Base-by-base conservation (phyloP, 2,329 filamentous ascomycete genomes). In the Pseudocercospora cruenta region DNA sequence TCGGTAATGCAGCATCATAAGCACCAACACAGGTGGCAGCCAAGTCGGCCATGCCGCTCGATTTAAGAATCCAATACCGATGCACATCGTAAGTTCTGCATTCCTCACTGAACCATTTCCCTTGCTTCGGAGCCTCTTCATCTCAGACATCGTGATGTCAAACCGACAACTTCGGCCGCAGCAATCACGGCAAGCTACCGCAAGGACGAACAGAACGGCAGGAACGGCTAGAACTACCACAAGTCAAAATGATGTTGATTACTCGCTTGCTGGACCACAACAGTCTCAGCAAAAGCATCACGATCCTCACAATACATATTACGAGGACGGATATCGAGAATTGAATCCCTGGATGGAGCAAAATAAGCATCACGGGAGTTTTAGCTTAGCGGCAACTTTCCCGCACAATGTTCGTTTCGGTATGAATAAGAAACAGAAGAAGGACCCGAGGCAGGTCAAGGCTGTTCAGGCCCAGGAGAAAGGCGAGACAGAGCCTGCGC, bases 241-340 rank as follows among this genome's bases (percentile, higher is more conserved):
- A n/a, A 62, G 49, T 59, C 62, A 62, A 53, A 53, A 26, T 53
- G 65, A 67, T 67, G 64, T 59, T 62, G 62, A 62, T 19, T 69
- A 71, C 54, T 65, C 58, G 53, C 62, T 71, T 21, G 69, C 69
- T 16, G 69, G 69, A 6, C 68, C 66, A 19, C 49, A 62, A 33
- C 53, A 33, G 1, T 28, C 55, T 26, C 60, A 60, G 19, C 49
- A 53, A 39, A 59, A 49, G 19, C 55, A 31, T 16, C 33, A 31
- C 26, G 70, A 71, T 51, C 67, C 67, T 19, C 71, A 77, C 53
- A 62, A 73, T 62, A 75, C 74, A 0, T 71, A 72, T 51, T 73
- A 69, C 47, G 66, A 69, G 9, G 69, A 73, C 58, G 73, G 71
- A 53, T 75, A 75, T 51, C 69, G 69, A 28, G 64, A 69, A 22